Evolutionary conservation across 495 filamentous ascomycete species (phyloP).

Genomic region (Trichocladium antarcticum): DNA sequence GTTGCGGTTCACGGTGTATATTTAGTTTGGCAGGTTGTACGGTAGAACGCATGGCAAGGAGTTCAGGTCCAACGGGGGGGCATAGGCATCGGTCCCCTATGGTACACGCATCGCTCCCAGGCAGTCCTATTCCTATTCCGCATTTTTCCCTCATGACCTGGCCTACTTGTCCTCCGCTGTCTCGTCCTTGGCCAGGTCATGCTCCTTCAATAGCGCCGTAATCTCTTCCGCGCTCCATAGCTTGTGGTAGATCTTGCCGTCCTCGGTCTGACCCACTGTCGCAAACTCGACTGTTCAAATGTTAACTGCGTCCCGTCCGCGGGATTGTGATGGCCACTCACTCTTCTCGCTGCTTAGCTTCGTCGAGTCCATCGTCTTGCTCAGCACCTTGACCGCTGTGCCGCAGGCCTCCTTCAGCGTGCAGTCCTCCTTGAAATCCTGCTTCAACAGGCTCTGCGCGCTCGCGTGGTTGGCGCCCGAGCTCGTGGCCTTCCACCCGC

Average conservation of each 20-base stretch:
- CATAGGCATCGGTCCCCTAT: slow-evolving; percentile 9
- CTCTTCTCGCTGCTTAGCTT: slow-evolving; percentile 99
- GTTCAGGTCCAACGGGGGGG: background rate
- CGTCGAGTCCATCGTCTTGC: slow-evolving; percentile 99
- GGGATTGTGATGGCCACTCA: slow-evolving; percentile 28
- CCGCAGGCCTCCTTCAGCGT: slow-evolving; percentile 92
- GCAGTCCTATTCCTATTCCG: slow-evolving; percentile 3
- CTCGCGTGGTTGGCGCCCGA: slow-evolving; percentile 97
- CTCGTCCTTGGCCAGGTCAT: slow-evolving; percentile 84
- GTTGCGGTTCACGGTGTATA: background rate
- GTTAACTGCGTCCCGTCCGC: slow-evolving; percentile 9
- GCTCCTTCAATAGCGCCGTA: slow-evolving; percentile 82
- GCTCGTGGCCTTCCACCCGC: slow-evolving; percentile 97
- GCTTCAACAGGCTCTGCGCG: slow-evolving; percentile 94
- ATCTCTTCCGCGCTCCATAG: slow-evolving; percentile 98
- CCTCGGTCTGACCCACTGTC: slow-evolving; percentile 88
- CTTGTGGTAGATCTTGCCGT: slow-evolving; percentile 94
- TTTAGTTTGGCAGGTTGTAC: background rate
- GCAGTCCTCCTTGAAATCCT: slow-evolving; percentile 98
- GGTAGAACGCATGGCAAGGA: slow-evolving; percentile 1
- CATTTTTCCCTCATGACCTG: background rate
- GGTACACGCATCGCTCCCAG: slow-evolving; percentile 23
- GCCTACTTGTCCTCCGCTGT: slow-evolving; percentile 54
- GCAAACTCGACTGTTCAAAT: slow-evolving; percentile 77
- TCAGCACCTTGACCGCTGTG: slow-evolving; percentile 95